Evolutionary conservation across 108 stramenopile genomes (phyloP).

Genomic region (Skeletonema potamos): DNA sequence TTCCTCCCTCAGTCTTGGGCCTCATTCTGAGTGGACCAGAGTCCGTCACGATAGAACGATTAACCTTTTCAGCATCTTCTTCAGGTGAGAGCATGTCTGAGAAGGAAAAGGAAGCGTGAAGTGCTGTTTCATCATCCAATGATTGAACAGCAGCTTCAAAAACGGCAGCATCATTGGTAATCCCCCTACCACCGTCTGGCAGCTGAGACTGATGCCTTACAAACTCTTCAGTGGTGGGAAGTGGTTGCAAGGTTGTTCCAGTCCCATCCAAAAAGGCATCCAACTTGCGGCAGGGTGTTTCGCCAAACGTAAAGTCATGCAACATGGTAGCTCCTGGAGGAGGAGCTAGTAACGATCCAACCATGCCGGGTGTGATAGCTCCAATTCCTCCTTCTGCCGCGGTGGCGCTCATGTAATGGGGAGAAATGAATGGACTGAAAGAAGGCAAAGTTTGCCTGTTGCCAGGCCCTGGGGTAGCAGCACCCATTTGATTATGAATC

Average conservation of each 20-base stretch:
- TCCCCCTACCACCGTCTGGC: conserved; percentile 3
- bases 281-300: conserved; percentile 23
- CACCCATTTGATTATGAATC: not conserved
- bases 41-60: conserved; percentile 27
- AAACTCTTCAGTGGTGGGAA: conserved; percentile 33
- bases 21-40: conserved; percentile 41
- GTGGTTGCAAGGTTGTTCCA: conserved; percentile 1
- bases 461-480: not conserved
- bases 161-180: not conserved
- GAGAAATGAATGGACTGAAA: conserved; percentile 40
- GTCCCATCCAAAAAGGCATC: conserved; percentile 23
- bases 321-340: conserved; percentile 21
- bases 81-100: conserved; percentile 39
- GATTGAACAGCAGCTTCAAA: not conserved
- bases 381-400: conserved; percentile 1
- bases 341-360: conserved; percentile 8
- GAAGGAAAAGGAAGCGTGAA: conserved; percentile 30
- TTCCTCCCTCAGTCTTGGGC: conserved; percentile 15
- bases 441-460: not conserved
- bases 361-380: conserved; percentile 35
- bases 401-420: conserved; percentile 13
- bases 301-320: conserved; percentile 18
- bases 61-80: conserved; percentile 9
- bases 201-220: not conserved
- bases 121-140: conserved; percentile 2